Evolutionary conservation across 2,329 filamentous ascomycete genomes (phyloP).

Genomic region (Fusarium cicatricum): DNA sequence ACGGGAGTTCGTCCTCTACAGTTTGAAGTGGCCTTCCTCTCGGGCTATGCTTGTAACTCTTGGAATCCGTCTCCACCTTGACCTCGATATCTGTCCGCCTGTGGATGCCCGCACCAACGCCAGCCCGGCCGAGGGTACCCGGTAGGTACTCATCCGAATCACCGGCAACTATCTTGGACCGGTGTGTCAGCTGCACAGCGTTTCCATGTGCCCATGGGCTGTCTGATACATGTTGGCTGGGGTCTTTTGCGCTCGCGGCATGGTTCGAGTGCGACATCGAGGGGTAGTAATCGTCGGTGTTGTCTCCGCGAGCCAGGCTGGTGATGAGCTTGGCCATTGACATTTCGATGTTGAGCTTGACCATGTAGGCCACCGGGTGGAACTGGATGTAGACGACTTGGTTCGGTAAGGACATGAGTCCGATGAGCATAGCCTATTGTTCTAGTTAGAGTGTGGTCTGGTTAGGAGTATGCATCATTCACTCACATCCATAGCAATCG

Average conservation of each 20-base stretch:
- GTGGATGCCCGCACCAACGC: constrained; percentile 27
- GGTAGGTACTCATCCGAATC: constrained; percentile 31
- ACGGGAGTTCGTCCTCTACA: constrained; percentile 32
- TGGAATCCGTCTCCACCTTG: constrained; percentile 22
- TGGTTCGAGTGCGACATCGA: constrained; percentile 32
- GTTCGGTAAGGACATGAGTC: constrained; percentile 46
- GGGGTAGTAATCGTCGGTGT: constrained; percentile 32
- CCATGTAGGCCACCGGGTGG: constrained; percentile 60
- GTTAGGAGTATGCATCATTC: rapidly evolving
- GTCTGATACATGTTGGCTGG: constrained; percentile 6
- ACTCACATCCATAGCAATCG: constrained; percentile 58
- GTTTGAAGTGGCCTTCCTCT: not conserved
- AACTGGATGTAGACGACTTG: constrained; percentile 57
- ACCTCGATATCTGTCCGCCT: constrained; percentile 36
- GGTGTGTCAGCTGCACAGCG: constrained; percentile 23
- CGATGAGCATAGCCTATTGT: constrained; percentile 40
- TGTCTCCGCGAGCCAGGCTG: constrained; percentile 42
- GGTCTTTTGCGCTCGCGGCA: not conserved
- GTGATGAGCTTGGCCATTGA: constrained; percentile 62
- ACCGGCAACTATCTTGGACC: constrained; percentile 33
- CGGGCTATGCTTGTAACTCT: constrained; percentile 1
- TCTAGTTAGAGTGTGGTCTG: not conserved
- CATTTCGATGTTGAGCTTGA: constrained; percentile 64
- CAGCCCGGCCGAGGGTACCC: not conserved
- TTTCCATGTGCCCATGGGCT: constrained; percentile 24